Base-by-base conservation (phyloP, 257 asterid species). In the Apocynum venetum region DNA sequence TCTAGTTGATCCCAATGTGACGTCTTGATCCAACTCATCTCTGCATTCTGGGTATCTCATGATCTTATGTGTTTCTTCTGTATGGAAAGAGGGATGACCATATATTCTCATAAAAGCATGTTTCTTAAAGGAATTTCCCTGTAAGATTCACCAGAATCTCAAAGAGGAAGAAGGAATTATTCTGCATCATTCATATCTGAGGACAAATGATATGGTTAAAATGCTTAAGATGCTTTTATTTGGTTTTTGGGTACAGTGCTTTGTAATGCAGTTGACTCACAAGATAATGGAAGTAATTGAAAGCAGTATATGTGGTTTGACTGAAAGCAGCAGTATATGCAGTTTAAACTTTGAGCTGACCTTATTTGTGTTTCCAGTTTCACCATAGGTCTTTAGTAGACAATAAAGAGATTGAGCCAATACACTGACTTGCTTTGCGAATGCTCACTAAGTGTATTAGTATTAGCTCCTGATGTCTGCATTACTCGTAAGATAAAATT, bases 81-180 rank as follows among this genome's bases (percentile, higher is more conserved):
- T 76, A 76, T 55, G 85, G 86, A 72, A 66, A 46, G 67, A 52
- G 38, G 71, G 52, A 40, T 59, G 31, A 60, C 31, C 17, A n/a
- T 43, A 41, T 31, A 31, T 77, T 41, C 40, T 83, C 79, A 47
- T 11, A 49, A 41, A 55, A 61, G 71, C 38, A 14, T 77, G 19
- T 69, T 77, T 68, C 67, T 0, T 70, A 11, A 60, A 55, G 85
- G 80, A 6, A 74, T 52, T 43, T 55, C 69, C 44, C 61, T 76
- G 80, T 76, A 75, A 81, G 82, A 79, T 77, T 40, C 46, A 53
- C 69, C 69, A 6, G 66, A 76, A 43, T 76, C 49, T 3, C 49
- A 31, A 55, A 12, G 11, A 8, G 72, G 75, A 25, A 8, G 72
- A 69, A 25, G 19, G 40, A 55, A 41, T 38, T 15, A 31, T 52